Conservation (phyloP, 2,329 filamentous ascomycete species). For the Verticillium dahliae region DNA sequence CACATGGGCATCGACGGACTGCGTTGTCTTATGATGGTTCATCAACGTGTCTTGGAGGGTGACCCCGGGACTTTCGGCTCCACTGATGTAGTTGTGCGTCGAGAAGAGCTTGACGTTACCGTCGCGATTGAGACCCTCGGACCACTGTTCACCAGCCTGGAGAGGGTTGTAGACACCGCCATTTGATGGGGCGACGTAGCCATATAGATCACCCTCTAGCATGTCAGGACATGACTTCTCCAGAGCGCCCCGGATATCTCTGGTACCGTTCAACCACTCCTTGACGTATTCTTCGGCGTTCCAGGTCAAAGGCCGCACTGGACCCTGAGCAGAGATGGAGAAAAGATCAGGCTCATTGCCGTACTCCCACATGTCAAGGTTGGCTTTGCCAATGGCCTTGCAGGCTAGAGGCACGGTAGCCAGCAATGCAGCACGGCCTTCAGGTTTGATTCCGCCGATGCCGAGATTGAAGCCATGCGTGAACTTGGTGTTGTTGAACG, state of each 20-base stretch:
- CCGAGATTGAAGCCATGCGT: slow-evolving; percentile 57
- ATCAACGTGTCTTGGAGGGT: slow-evolving; percentile 56
- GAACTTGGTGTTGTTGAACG: slow-evolving; percentile 48
- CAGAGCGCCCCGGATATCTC: slow-evolving; percentile 38
- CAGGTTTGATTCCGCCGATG: slow-evolving; percentile 42
- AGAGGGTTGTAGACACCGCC: slow-evolving; percentile 44
- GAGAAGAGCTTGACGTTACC: slow-evolving; percentile 45
- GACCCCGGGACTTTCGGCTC: slow-evolving; percentile 51
- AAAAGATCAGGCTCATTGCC: slow-evolving; percentile 60
- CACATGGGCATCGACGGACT: slow-evolving; percentile 40
- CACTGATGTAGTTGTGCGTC: slow-evolving; percentile 59
- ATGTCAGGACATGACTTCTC: slow-evolving; percentile 43
- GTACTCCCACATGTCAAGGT: slow-evolving; percentile 52
- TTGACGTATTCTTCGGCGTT: slow-evolving; percentile 47
- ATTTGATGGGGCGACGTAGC: slow-evolving; percentile 50
- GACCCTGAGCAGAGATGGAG: slow-evolving; percentile 42
- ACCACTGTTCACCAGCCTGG: slow-evolving; percentile 42
- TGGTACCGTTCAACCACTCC: slow-evolving; percentile 52
- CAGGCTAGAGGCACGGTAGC: slow-evolving; percentile 51
- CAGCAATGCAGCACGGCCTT: slow-evolving; percentile 43
- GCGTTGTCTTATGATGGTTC: slow-evolving; percentile 51
- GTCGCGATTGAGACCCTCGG: slow-evolving; percentile 44
- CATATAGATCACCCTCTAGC: slow-evolving; percentile 29
- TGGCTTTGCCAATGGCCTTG: slow-evolving; percentile 42
- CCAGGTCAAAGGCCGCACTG: slow-evolving; percentile 44